A percentile compares a stretch with the other conserved stretches of the same genome.
phyloP scores from a whole-genome alignment of 2,329 filamentous ascomycete genomes.

The Fusarium mangiferae region DNA sequence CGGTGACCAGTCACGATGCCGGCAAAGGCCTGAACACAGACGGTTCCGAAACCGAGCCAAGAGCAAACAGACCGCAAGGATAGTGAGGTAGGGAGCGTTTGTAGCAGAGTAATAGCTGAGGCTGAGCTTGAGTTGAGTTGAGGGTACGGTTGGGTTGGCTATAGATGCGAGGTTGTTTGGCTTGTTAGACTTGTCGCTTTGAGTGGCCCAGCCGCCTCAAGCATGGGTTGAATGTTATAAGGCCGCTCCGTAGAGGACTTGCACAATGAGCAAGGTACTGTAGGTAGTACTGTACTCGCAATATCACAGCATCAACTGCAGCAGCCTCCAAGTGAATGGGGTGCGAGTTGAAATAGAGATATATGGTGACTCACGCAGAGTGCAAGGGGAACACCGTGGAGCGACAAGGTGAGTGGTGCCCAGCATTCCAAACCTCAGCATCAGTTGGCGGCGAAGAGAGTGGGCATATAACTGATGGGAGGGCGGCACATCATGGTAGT shows the following conservation, averaged over 20 bases:
- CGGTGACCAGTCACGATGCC: slow-evolving; percentile 38
- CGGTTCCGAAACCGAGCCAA: slow-evolving; percentile 36
- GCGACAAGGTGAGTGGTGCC: slow-evolving; percentile 40
- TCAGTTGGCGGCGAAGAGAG: slow-evolving; percentile 21
- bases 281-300: background rate
- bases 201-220: slow-evolving; percentile 41
- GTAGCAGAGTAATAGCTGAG: slow-evolving; percentile 8
- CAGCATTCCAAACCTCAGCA: slow-evolving; percentile 40
- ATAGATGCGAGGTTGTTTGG: slow-evolving; percentile 21
- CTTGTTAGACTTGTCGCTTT: slow-evolving; percentile 38
- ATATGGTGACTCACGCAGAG: slow-evolving; percentile 43
- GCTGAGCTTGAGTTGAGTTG: slow-evolving; percentile 10
- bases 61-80: slow-evolving; percentile 11
- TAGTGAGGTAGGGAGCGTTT: slow-evolving; percentile 6
- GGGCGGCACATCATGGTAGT: slow-evolving; percentile 30
- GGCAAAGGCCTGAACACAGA: slow-evolving; percentile 19
- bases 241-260: slow-evolving; percentile 33
- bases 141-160: slow-evolving; percentile 20
- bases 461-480: slow-evolving; percentile 40
- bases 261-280: slow-evolving; percentile 17
- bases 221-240: slow-evolving; percentile 31
- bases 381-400: slow-evolving; percentile 44
- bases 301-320: slow-evolving; percentile 29
- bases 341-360: slow-evolving; percentile 30
- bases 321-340: slow-evolving; percentile 44